Evolutionary conservation across 106 monocot genomes (phyloP), one percentile per base, ranked within the genome.

Genomic region (Xerophyta viscosa): DNA sequence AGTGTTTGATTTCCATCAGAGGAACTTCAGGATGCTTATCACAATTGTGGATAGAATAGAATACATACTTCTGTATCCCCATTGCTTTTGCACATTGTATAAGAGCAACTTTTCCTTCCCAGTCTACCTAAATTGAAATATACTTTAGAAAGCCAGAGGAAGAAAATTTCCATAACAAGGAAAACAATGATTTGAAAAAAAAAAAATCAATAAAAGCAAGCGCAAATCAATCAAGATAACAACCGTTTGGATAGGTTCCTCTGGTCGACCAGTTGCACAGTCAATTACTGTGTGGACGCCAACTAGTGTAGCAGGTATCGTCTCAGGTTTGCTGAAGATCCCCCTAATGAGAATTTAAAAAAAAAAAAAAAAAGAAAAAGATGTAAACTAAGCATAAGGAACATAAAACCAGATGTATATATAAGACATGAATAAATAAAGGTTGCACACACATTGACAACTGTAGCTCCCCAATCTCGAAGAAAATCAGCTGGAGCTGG

Each of bases 61-160:
- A 96, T 29, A 96, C 71, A 61, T 76, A 96, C 48, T 96, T 96
- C 54, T 96, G 89, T 42, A 96, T 89, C 31, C 85, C 85, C 89
- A 96, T 96, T 31, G 89, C 88, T 61, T 89, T 89, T 56, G 96
- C 96, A 69, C 96, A 89, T 63, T 96, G 96, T 70, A 96, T 89
- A 19, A 96, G 72, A 58, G 96, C 85, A 70, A 96, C 96, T 61
- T 96, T 96, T 56, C 89, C 96, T 86, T 96, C 85, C 96, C 96
- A 96, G 57, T 96, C 96, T 74, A 96, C 96, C 93, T 94, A 84
- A 74, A 84, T 53, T 79, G 43, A 75, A 15, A 60, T 62, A 33
- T 52, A 20, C 45, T 56, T 80, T 43, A 74, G 46, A 56, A 31
- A n/a, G n/a, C n/a, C n/a, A n/a, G n/a, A n/a, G 4, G 46, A 14